phyloP scores from a whole-genome alignment of 176 grass and related monocot genomes.

The Dendrocalamus sinicus region DNA sequence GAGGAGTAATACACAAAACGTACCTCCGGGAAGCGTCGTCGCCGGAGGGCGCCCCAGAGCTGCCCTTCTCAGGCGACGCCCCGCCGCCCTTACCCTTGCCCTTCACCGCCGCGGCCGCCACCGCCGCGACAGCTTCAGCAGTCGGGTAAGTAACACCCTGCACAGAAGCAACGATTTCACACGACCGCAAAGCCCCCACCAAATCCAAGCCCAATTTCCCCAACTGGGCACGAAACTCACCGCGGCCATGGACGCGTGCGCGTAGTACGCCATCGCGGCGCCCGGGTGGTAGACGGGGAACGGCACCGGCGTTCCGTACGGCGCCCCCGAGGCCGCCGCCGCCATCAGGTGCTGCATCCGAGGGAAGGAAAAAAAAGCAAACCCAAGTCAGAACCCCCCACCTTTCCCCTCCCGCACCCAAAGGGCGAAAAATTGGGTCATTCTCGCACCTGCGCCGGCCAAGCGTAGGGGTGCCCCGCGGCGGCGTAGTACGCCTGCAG shows the following conservation, averaged over 20 bases:
- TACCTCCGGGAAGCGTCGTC: slow-evolving; percentile 79
- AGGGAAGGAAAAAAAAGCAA: slow-evolving; percentile 6
- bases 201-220: slow-evolving; percentile 37
- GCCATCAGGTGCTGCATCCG: slow-evolving; percentile 70
- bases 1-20: neutral
- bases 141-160: slow-evolving; percentile 65
- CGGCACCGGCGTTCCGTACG: slow-evolving; percentile 73
- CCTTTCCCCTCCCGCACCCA: neutral
- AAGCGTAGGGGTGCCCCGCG: slow-evolving; percentile 62
- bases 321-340: slow-evolving; percentile 56
- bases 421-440: neutral
- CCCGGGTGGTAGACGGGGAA: slow-evolving; percentile 72
- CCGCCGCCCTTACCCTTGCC: slow-evolving; percentile 61
- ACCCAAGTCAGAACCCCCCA: slow-evolving; percentile 44
- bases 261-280: slow-evolving; percentile 74
- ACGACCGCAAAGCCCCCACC: neutral
- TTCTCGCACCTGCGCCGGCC: slow-evolving; percentile 70
- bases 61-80: slow-evolving; percentile 59
- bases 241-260: slow-evolving; percentile 82
- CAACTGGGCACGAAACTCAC: slow-evolving; percentile 44
- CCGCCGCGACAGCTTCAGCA: slow-evolving; percentile 49
- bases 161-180: slow-evolving; percentile 33
- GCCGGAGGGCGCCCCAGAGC: slow-evolving; percentile 56
- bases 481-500: slow-evolving; percentile 67
- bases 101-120: slow-evolving; percentile 50